phyloP scores from a whole-genome alignment of 495 filamentous ascomycete genomes.

The Physcia stellaris region DNA sequence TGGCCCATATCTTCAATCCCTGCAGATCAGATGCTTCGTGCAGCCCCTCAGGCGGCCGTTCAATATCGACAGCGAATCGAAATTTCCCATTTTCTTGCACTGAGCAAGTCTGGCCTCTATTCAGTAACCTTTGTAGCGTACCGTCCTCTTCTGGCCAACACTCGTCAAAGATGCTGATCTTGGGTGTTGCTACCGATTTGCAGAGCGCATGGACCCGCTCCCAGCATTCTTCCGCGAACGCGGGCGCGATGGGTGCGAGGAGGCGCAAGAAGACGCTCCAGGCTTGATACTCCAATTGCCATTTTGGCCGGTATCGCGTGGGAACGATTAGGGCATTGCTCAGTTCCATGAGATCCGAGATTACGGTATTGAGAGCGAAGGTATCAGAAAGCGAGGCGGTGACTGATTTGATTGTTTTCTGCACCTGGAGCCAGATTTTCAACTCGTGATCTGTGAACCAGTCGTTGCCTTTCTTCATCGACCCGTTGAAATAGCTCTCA shows the following conservation, averaged over 20 bases:
- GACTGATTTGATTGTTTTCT: conserved; percentile 53
- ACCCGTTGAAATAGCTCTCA: conserved; percentile 11
- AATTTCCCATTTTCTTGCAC: conserved; percentile 69
- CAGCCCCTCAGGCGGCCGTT: conserved; percentile 20
- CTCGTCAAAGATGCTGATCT: conserved; percentile 13
- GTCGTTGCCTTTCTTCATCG: conserved; percentile 16
- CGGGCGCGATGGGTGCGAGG: conserved; percentile 64
- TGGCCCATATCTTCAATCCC: conserved; percentile 40
- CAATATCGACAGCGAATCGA: conserved; percentile 48
- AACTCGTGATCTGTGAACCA: conserved; percentile 4
- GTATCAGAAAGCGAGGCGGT: conserved; percentile 55
- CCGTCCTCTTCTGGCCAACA: conserved; percentile 30
- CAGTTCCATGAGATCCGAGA: conserved; percentile 68
- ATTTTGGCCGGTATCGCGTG: conserved; percentile 20
- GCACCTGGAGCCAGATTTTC: conserved; percentile 16
- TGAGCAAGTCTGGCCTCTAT: conserved; percentile 34
- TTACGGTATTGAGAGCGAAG: conserved; percentile 63
- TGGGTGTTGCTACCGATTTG: conserved; percentile 8
- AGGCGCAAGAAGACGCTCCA: conserved; percentile 43
- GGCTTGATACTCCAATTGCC: conserved; percentile 25
- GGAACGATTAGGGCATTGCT: conserved; percentile 47
- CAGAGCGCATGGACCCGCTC: conserved; percentile 32
- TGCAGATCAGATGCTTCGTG: conserved; percentile 18
- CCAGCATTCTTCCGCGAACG: conserved; percentile 72
- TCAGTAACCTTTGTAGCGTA: conserved; percentile 21